Evolutionary conservation across 1,284 basidiomycete species (phyloP).

Genomic region (Trichosporon sp.): DNA sequence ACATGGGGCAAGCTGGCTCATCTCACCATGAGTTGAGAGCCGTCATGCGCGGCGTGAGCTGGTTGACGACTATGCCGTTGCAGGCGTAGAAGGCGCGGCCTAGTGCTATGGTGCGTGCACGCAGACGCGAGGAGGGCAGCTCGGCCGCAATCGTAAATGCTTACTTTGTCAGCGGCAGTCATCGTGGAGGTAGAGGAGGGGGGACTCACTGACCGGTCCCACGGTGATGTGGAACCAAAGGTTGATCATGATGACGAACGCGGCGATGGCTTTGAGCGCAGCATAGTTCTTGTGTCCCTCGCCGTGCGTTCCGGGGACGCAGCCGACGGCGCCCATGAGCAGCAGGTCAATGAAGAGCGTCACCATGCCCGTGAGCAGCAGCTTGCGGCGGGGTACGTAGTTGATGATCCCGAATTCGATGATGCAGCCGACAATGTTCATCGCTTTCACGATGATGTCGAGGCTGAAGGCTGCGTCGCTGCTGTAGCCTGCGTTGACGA

Average conservation of each 20-base stretch:
- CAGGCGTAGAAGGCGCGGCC: conserved; percentile 47
- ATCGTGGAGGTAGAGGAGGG: no score
- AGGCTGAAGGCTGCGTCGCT: conserved; percentile 22
- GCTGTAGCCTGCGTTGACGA: conserved; percentile 35
- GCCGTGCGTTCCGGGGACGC: not conserved
- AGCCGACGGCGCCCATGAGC: conserved; percentile 3
- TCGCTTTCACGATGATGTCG: conserved; percentile 25
- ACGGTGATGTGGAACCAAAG: conserved; percentile 27
- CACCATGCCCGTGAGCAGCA: conserved; percentile 25
- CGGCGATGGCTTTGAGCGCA: conserved; percentile 15
- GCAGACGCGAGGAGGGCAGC: conserved; percentile 14
- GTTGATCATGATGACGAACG: conserved; percentile 25
- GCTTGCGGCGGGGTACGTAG: conserved; percentile 43
- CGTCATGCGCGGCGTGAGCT: conserved; percentile 48
- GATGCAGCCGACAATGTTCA: conserved; percentile 37
- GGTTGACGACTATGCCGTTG: conserved; percentile 36
- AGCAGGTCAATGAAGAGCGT: not conserved
- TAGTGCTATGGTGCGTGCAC: conserved; percentile 50
- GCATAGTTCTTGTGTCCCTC: not conserved
- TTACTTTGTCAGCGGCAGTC: no score
- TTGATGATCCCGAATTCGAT: conserved; percentile 30
- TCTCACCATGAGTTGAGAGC: conserved; percentile 11
- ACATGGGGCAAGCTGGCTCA: no score
- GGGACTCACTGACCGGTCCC: conserved; percentile 29
- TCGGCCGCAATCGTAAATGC: conserved; percentile 17